Evolutionary conservation across 768 basidiomycete species (phyloP).

Genomic region (Grammothele lineata): DNA sequence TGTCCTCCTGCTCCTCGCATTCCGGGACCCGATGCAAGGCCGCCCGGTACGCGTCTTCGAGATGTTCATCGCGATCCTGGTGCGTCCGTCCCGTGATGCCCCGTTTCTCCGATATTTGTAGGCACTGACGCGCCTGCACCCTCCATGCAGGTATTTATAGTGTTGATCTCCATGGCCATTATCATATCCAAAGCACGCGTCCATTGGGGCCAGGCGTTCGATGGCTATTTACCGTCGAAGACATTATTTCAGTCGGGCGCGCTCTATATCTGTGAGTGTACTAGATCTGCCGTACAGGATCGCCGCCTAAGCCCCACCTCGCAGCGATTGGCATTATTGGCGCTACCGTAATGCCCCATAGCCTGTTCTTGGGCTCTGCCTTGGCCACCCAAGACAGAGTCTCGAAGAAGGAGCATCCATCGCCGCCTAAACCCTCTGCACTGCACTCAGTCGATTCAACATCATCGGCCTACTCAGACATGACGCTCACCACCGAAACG

Average conservation of each 20-base stretch:
- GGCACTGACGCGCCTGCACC: too few relatives aligned
- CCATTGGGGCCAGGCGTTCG: conserved; percentile 69
- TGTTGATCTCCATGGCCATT: conserved; percentile 74
- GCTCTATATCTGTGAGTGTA: conserved; percentile 59
- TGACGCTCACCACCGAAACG: not conserved
- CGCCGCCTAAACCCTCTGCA: not conserved
- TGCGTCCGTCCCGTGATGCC: conserved; percentile 27
- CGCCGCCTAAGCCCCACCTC: not conserved
- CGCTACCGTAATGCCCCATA: conserved; percentile 92
- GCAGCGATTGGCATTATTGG: conserved; percentile 69
- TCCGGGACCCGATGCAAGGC: conserved; percentile 66
- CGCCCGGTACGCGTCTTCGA: conserved; percentile 70
- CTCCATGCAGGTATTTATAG: conserved; percentile 30
- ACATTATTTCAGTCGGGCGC: conserved; percentile 50
- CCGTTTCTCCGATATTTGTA: conserved; percentile 1
- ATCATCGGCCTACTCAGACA: conserved; percentile 3
- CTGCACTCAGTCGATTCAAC: conserved; percentile 3
- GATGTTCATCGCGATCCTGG: conserved; percentile 55
- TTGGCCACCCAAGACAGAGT: conserved; percentile 82
- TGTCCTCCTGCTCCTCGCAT: conserved; percentile 54
- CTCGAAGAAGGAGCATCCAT: conserved; percentile 21
- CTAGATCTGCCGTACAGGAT: conserved; percentile 2
- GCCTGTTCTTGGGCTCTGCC: conserved; percentile 83
- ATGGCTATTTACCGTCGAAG: conserved; percentile 73
- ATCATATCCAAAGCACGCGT: conserved; percentile 70